Evolutionary conservation across 352 stramenopile species (phyloP).

Genomic region (Globisporangium lucens): DNA sequence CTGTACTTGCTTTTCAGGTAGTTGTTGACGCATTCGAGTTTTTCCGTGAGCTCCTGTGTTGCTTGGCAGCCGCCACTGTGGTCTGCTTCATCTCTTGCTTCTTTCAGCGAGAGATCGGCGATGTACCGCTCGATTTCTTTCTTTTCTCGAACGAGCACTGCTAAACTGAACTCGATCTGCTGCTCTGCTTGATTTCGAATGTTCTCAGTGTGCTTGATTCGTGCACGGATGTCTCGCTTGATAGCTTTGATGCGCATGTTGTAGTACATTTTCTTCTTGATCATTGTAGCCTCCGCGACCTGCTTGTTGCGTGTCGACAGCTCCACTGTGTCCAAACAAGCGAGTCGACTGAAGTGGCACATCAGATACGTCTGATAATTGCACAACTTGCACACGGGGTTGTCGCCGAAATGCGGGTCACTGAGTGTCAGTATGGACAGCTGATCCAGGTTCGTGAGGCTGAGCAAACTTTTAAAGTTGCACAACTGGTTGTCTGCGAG

Average conservation of each 20-base stretch:
- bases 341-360: conserved; percentile 75
- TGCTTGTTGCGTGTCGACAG: conserved; percentile 79
- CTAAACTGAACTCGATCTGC: conserved; percentile 46
- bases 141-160: conserved; percentile 42
- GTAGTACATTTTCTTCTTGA: conserved; percentile 96
- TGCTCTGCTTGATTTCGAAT: conserved; percentile 46
- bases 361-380: conserved; percentile 93
- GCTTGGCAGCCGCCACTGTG: conserved; percentile 7
- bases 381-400: conserved; percentile 88
- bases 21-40: conserved; percentile 36
- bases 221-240: conserved; percentile 70
- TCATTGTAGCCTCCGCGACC: conserved; percentile 88
- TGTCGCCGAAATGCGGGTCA: conserved; percentile 89
- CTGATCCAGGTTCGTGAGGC: conserved; percentile 62
- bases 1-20: conserved; percentile 40
- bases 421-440: conserved; percentile 68
- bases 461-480: conserved; percentile 85
- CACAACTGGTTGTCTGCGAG: conserved; percentile 79
- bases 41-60: conserved; percentile 29
- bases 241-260: conserved; percentile 93
- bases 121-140: conserved; percentile 67
- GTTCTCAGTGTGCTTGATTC: conserved; percentile 43
- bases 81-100: conserved; percentile 6
- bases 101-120: conserved; percentile 8
- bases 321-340: conserved; percentile 71